phyloP scores from a whole-genome alignment of 371 early-diverging fungal genomes.

The Syncephalastrum contaminatum region DNA sequence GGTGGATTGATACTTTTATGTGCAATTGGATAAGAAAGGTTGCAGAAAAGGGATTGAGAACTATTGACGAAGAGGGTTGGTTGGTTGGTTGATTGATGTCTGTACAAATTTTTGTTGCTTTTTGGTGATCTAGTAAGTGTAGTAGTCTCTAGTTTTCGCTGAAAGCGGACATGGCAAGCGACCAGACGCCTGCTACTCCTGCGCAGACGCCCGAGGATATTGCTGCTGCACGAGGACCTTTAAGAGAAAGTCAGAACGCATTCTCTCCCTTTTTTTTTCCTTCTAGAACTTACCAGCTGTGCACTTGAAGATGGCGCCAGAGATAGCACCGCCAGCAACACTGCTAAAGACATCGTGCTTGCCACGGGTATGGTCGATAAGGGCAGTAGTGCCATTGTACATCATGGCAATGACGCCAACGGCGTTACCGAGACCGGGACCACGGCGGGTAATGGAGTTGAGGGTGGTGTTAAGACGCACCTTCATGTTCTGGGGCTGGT shows the following conservation, averaged over 20 bases:
- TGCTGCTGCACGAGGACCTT: slow-evolving; percentile 52
- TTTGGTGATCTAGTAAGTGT: too few species aligned
- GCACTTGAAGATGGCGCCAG: slow-evolving; percentile 80
- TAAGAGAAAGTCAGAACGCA: slow-evolving; percentile 4
- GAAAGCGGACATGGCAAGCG: slow-evolving; percentile 35
- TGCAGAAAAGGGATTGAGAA: too few species aligned
- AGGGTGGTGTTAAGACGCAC: slow-evolving; percentile 82
- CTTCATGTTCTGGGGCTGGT: slow-evolving; percentile 59
- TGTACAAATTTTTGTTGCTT: too few species aligned
- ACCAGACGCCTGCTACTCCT: slow-evolving; percentile 54
- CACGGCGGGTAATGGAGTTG: slow-evolving; percentile 83
- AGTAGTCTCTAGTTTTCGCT: slow-evolving; percentile 21
- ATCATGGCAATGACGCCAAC: slow-evolving; percentile 81
- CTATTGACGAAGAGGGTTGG: too few species aligned
- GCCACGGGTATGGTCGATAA: slow-evolving; percentile 65
- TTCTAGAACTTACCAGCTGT: slow-evolving; percentile 46
- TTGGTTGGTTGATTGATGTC: too few species aligned
- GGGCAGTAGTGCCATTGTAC: slow-evolving; percentile 75
- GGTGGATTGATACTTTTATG: too few species aligned
- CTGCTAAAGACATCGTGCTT: slow-evolving; percentile 66
- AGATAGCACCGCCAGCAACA: slow-evolving; percentile 70
- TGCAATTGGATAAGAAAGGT: too few species aligned
- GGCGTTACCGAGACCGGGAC: slow-evolving; percentile 86
- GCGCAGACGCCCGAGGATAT: slow-evolving; percentile 63
- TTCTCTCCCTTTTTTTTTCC: background rate